Conservation (phyloP, 2,329 filamentous ascomycete genomes). For the Malbranchea zuffiana region DNA sequence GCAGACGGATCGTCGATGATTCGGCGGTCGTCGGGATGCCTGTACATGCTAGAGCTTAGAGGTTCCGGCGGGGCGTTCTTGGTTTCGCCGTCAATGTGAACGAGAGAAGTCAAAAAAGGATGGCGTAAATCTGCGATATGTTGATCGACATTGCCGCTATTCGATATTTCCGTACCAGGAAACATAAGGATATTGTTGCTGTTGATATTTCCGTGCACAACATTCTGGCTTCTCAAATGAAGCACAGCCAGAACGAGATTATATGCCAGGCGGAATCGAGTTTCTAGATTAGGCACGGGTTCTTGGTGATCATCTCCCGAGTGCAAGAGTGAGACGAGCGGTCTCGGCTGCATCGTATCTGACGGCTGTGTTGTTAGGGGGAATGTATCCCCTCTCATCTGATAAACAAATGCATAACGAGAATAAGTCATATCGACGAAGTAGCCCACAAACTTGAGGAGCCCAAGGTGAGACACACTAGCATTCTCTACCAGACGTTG, state of each 20-base stretch:
- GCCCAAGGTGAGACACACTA: slow-evolving; percentile 31
- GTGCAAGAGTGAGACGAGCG: slow-evolving; percentile 34
- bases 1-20: slow-evolving; percentile 28
- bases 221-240: slow-evolving; percentile 45
- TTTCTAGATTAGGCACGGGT: slow-evolving; percentile 47
- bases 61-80: slow-evolving; percentile 38
- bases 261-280: slow-evolving; percentile 51
- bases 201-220: slow-evolving; percentile 53
- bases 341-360: slow-evolving; percentile 30
- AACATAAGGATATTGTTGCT: slow-evolving; percentile 54
- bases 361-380: slow-evolving; percentile 33
- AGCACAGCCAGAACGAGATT: slow-evolving; percentile 47
- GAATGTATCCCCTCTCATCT: slow-evolving; percentile 43
- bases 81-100: slow-evolving; percentile 42
- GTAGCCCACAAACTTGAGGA: slow-evolving; percentile 40
- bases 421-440: slow-evolving; percentile 47
- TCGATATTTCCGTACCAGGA: slow-evolving; percentile 28
- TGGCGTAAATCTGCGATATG: slow-evolving; percentile 37
- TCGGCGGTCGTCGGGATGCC: slow-evolving; percentile 44
- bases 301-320: slow-evolving; percentile 32
- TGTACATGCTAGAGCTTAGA: slow-evolving; percentile 47
- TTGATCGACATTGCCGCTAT: slow-evolving; percentile 16
- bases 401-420: slow-evolving; percentile 51
- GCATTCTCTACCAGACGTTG: slow-evolving; percentile 34
- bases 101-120: slow-evolving; percentile 49